Conservation (phyloP, 2,329 filamentous ascomycete genomes). For the Exophiala oligosperma region DNA sequence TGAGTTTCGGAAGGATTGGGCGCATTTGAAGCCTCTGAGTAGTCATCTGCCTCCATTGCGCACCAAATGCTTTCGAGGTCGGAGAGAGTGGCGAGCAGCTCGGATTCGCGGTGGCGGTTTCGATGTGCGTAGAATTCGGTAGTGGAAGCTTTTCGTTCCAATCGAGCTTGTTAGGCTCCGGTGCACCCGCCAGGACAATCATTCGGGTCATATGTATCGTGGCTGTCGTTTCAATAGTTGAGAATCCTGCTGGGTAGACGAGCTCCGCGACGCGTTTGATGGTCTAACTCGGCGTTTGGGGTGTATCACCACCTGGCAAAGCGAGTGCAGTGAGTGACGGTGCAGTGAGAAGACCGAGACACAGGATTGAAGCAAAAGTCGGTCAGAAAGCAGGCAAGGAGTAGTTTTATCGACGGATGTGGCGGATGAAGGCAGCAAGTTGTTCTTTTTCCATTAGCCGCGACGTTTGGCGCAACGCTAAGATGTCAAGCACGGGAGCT, state of each 20-base stretch:
- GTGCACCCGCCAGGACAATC: slow-evolving; percentile 30
- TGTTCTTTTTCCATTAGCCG: slow-evolving; percentile 1
- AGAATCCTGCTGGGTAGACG: background rate
- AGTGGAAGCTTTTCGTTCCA: slow-evolving; percentile 30
- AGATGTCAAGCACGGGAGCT: background rate
- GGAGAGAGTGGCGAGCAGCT: slow-evolving; percentile 7
- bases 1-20: slow-evolving; percentile 27
- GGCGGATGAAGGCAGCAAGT: slow-evolving; percentile 1
- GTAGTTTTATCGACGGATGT: background rate
- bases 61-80: slow-evolving; percentile 18
- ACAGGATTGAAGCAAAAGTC: background rate
- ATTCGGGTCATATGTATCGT: slow-evolving; percentile 26
- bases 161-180: slow-evolving; percentile 25
- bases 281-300: background rate
- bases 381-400: background rate
- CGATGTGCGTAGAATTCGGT: slow-evolving; percentile 1
- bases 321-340: background rate
- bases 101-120: background rate
- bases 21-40: slow-evolving; percentile 29
- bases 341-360: background rate
- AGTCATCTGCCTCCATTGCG: slow-evolving; percentile 28
- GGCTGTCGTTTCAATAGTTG: background rate
- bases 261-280: background rate
- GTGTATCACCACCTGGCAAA: background rate
- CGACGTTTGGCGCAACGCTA: background rate